Percentiles rank a stretch among this genome's conserved stretches.
phyloP scores from a whole-genome alignment of 2,329 filamentous ascomycete genomes.

The Fusarium sp. region DNA sequence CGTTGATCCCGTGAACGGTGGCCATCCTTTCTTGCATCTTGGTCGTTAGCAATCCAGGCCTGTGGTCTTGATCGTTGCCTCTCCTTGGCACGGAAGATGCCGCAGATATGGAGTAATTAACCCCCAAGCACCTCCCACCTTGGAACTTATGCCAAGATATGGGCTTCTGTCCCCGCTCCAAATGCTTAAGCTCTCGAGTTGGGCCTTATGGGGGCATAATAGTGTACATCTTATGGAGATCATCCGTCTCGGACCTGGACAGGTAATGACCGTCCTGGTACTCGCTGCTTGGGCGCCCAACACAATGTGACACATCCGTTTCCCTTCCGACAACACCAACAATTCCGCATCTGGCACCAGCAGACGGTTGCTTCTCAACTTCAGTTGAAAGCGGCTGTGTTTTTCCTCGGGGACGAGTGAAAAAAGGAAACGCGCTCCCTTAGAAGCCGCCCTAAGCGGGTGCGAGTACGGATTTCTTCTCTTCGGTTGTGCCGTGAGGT shows the following conservation, averaged over 20 bases:
- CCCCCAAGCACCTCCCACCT: not conserved
- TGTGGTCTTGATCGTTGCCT: not conserved
- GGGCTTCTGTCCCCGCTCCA: slow-evolving; percentile 23
- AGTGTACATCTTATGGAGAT: slow-evolving; percentile 47
- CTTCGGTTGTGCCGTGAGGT: slow-evolving; percentile 43
- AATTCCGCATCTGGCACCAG: not conserved
- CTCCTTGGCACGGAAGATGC: not conserved
- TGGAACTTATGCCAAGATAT: slow-evolving; percentile 15
- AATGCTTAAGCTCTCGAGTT: slow-evolving; percentile 22
- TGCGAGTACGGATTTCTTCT: slow-evolving; percentile 31
- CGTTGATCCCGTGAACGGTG: not conserved
- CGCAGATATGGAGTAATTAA: not conserved
- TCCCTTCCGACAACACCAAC: not conserved
- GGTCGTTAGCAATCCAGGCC: not conserved
- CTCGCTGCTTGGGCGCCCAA: slow-evolving; percentile 6
- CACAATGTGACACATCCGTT: not conserved
- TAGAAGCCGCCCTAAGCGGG: slow-evolving; percentile 29
- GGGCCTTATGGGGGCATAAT: slow-evolving; percentile 33
- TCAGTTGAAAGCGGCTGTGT: slow-evolving; percentile 4
- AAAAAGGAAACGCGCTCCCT: slow-evolving; percentile 9
- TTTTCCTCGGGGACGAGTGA: not conserved
- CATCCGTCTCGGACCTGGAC: slow-evolving; percentile 23
- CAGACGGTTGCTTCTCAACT: not conserved
- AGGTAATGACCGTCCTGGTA: not conserved
- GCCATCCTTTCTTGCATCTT: not conserved